Percentiles rank a stretch among this genome's conserved stretches.
Evolutionary conservation across 257 asterid species (phyloP).

Genomic region (Orobanche coerulescens): DNA sequence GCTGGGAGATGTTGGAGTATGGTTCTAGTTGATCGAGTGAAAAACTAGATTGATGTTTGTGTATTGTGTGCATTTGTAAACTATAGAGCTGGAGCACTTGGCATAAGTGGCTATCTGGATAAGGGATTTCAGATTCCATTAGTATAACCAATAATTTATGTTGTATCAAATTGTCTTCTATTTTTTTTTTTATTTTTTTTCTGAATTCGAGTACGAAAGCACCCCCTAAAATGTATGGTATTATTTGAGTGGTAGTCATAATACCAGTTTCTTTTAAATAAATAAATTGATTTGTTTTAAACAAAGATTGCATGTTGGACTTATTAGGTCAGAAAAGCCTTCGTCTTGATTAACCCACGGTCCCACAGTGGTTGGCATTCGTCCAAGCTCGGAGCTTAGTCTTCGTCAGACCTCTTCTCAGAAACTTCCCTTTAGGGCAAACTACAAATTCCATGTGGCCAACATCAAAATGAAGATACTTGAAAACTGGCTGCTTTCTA

Average conservation of each 20-base stretch:
- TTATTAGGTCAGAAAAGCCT: too few species aligned
- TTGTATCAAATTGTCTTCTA: slow-evolving; percentile 11
- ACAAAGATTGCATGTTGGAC: too few species aligned
- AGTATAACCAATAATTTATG: slow-evolving; percentile 20
- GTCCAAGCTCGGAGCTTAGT: too few species aligned
- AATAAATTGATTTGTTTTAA: too few species aligned
- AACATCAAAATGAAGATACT: too few species aligned
- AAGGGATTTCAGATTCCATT: slow-evolving; percentile 17
- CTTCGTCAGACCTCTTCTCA: too few species aligned
- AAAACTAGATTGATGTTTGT: slow-evolving; percentile 8
- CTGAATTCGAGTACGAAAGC: neutral
- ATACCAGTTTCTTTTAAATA: too few species aligned
- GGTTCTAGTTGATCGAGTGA: slow-evolving; percentile 45
- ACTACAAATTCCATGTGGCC: too few species aligned
- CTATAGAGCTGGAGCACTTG: slow-evolving; percentile 27
- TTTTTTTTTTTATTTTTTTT: neutral
- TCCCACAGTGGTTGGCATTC: too few species aligned
- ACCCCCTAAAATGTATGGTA: slow-evolving; percentile 11
- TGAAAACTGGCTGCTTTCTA: neutral
- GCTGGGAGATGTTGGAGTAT: slow-evolving; percentile 76
- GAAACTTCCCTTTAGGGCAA: too few species aligned
- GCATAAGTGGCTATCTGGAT: slow-evolving; percentile 19
- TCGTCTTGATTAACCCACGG: too few species aligned
- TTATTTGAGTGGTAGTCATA: slow-evolving; percentile 7
- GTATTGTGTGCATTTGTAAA: slow-evolving; percentile 27